These are phyloP conservation scores for Geranomyces michiganensis DNA, from an alignment of 192 early-diverging fungal genomes.

Conservation along the genomic window DNA sequence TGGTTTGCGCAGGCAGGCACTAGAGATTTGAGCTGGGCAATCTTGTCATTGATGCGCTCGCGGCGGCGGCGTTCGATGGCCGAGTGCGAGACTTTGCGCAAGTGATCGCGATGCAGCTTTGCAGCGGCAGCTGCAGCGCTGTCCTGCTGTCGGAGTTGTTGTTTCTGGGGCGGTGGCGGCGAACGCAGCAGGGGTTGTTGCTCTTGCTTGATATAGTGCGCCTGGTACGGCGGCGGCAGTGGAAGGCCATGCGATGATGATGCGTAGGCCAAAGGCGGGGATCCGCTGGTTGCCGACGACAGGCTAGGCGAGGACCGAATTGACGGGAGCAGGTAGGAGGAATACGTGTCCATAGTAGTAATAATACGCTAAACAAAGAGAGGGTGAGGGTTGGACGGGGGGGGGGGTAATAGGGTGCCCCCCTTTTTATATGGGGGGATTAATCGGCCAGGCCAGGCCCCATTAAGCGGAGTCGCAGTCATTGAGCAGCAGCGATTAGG, in stretches of 20 bases:
- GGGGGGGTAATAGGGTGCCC: too few species aligned
- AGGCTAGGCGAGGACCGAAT: neutral
- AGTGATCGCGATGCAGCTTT: slow-evolving; percentile 45
- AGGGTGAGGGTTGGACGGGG: too few species aligned
- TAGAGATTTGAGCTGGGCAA: slow-evolving; percentile 72
- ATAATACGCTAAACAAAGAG: too few species aligned
- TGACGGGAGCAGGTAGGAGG: neutral
- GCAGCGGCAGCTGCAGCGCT: slow-evolving; percentile 5
- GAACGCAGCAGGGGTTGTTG: neutral
- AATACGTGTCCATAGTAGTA: too few species aligned
- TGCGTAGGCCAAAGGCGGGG: neutral
- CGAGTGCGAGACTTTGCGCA: slow-evolving; percentile 80
- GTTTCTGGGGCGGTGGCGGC: slow-evolving; percentile 2
- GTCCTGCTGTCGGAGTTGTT: neutral
- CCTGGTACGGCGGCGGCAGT: neutral
- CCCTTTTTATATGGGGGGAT: too few species aligned
- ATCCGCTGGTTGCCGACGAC: neutral
- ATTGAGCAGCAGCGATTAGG: too few species aligned
- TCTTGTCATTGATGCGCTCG: slow-evolving; percentile 83
- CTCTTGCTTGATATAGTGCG: slow-evolving; percentile 20
- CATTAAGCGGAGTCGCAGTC: too few species aligned
- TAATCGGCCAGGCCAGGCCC: too few species aligned
- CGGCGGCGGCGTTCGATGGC: slow-evolving; percentile 82
- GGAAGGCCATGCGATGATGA: neutral
- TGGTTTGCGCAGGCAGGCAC: slow-evolving; percentile 69